Percentiles rank a stretch among this genome's conserved stretches.
phyloP scores from a whole-genome alignment of 306 rosid genomes.

The Echinosophora koreensis region DNA sequence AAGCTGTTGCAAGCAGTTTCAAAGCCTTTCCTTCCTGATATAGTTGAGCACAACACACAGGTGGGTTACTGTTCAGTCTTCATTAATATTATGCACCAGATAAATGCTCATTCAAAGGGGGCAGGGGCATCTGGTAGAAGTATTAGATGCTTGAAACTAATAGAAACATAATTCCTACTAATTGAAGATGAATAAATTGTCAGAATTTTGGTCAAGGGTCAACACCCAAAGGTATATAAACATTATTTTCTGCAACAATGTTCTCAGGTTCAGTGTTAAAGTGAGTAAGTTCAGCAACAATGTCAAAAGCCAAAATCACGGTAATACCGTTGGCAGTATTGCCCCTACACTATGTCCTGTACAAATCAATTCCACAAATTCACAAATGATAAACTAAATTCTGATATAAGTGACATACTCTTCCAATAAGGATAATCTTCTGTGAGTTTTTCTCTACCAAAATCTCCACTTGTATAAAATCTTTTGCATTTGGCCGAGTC shows the following conservation, averaged over 20 bases:
- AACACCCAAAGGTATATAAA: not conserved
- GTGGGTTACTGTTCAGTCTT: constrained; percentile 27
- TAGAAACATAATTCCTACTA: not conserved
- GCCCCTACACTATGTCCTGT: not conserved
- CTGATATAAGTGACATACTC: constrained; percentile 55
- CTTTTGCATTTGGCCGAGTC: constrained; percentile 87
- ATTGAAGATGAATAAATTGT: constrained; percentile 13
- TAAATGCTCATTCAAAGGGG: constrained; percentile 15
- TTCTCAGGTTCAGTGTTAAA: constrained; percentile 12
- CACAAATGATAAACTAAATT: constrained; percentile 25
- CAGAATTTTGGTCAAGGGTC: not conserved
- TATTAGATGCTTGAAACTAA: constrained; percentile 3
- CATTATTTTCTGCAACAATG: not conserved
- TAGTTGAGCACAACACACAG: constrained; percentile 41
- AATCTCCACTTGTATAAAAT: constrained; percentile 89
- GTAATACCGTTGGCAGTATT: constrained; percentile 11
- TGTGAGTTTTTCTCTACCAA: constrained; percentile 90
- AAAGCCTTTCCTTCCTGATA: constrained; percentile 91
- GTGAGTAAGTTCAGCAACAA: not conserved
- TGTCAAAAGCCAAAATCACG: not conserved
- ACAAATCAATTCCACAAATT: constrained; percentile 17
- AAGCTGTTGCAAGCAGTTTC: constrained; percentile 92
- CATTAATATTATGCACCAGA: not conserved
- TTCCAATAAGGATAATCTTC: constrained; percentile 88
- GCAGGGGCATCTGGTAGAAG: constrained; percentile 10